Evolutionary conservation across 139 green algal species (phyloP), one percentile per base, ranked within the genome.

Genomic region (Chlamydomonas sp.): DNA sequence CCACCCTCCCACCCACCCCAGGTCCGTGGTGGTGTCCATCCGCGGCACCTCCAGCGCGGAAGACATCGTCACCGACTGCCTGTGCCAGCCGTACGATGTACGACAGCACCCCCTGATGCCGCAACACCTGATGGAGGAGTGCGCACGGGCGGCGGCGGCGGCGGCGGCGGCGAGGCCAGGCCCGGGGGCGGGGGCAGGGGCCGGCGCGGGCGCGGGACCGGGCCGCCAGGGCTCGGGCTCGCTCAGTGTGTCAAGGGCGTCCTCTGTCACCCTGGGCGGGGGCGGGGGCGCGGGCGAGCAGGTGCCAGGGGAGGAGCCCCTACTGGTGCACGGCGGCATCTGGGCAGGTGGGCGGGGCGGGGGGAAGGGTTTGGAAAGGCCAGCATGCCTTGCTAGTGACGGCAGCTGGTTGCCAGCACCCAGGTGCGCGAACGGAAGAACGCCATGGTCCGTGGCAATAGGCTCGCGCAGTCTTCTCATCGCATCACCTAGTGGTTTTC

Each of bases 21-120:
- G 83, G 71, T 77, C 85, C 5, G 78, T 96, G 7, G 90, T 96
- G 14, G 57, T 96, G 49, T 71, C 92, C 74, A 94, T 96, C 60
- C 80, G 94, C 9, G 94, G 94, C 62, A 94, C 93, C 5, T 90
- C 94, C 4, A 89, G 72, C 89, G 84, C 94, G 72, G 93, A 96
- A 5, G 94, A 96, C 84, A 90, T 92, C 69, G 63, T 96, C 14
- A 94, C 93, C 2, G 93, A 96, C 79, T 88, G 93, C 59, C 87
- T 96, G 69, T 95, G 92, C 77, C 91, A 94, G 85, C 92, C 93
- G 0, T 92, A 87, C 6, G 88, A 89, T 3, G 71, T 96, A 72
- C 87, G 94, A 8, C 87, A 94, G 31, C 31, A 49, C 31, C 31
- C 31, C 20, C 93, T 91, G 90, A 77, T 93, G 62, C 62, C 72